These are phyloP conservation scores for Rhizophora mangle DNA, from an alignment of 345 rosid species.

Conservation along the genomic window DNA sequence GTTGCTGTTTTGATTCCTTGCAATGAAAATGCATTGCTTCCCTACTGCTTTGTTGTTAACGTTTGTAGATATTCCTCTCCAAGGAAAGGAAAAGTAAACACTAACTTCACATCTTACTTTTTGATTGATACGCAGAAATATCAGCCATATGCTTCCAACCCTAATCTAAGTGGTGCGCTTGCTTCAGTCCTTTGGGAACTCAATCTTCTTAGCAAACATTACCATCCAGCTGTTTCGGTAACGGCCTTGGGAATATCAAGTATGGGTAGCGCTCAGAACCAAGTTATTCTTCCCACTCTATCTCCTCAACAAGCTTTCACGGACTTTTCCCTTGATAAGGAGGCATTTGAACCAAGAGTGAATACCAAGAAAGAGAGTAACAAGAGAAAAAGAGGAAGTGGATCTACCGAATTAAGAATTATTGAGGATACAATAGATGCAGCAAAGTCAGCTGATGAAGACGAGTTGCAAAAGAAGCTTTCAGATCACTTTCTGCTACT, in stretches of 20 bases:
- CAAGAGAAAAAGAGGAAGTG: slow-evolving; percentile 54
- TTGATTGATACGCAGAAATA: slow-evolving; percentile 49
- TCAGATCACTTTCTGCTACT: slow-evolving; percentile 51
- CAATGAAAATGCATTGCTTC: no score
- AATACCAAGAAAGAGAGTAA: slow-evolving; percentile 35
- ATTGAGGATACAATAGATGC: slow-evolving; percentile 8
- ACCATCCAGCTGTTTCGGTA: slow-evolving; percentile 66
- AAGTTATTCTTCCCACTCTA: slow-evolving; percentile 42
- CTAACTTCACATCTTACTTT: not conserved
- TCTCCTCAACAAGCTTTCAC: slow-evolving; percentile 78
- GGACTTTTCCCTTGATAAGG: slow-evolving; percentile 54
- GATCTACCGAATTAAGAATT: slow-evolving; percentile 10
- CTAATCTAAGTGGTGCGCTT: slow-evolving; percentile 87
- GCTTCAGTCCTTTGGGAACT: slow-evolving; percentile 96
- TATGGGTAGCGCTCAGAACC: slow-evolving; percentile 61
- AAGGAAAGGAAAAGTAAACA: not conserved
- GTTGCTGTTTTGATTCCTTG: no score
- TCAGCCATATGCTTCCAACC: slow-evolving; percentile 79
- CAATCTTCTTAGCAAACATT: slow-evolving; percentile 69
- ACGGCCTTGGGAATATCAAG: slow-evolving; percentile 52
- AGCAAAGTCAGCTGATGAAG: slow-evolving; percentile 35
- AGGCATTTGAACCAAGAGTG: slow-evolving; percentile 42
- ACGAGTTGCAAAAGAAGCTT: slow-evolving; percentile 49
- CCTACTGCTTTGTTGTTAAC: no score
- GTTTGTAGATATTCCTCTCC: no score